Conservation (phyloP, 768 basidiomycete species). For the Termitomyces sp. region DNA sequence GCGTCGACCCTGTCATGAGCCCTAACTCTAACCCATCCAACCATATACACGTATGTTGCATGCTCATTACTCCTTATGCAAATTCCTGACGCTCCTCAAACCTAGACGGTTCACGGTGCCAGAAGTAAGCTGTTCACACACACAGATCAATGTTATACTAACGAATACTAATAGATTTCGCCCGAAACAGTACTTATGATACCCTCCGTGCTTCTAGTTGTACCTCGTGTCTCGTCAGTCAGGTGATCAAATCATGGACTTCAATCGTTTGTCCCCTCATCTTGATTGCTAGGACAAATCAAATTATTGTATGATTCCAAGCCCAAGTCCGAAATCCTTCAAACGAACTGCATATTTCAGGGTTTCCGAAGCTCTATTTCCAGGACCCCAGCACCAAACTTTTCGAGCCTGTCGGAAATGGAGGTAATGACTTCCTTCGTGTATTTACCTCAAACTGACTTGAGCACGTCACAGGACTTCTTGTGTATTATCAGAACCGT, state of each 20-base stretch:
- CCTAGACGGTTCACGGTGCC: conserved; percentile 32
- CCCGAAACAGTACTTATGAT: conserved; percentile 26
- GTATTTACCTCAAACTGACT: neutral
- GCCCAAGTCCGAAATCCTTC: neutral
- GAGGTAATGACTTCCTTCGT: conserved; percentile 17
- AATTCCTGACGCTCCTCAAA: neutral
- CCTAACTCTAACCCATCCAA: conserved; percentile 29
- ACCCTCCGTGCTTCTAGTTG: conserved; percentile 29
- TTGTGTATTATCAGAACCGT: conserved; percentile 38
- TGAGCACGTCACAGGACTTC: conserved; percentile 20
- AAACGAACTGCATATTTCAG: conserved; percentile 12
- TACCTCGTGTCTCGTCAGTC: conserved; percentile 29
- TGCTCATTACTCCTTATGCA: neutral
- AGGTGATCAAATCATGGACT: conserved; percentile 14
- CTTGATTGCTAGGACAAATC: conserved; percentile 25
- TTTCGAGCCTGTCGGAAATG: conserved; percentile 32
- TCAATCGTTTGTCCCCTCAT: neutral
- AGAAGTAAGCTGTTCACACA: conserved; percentile 21
- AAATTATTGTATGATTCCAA: conserved; percentile 28
- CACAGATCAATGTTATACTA: neutral
- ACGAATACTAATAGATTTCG: conserved; percentile 22
- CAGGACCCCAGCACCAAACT: conserved; percentile 29
- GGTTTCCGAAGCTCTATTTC: conserved; percentile 38
- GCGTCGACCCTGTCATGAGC: conserved; percentile 33
- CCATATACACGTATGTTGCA: conserved; percentile 32